Conservation (phyloP, 192 early-diverging fungal species). For the Gigaspora rosea region DNA sequence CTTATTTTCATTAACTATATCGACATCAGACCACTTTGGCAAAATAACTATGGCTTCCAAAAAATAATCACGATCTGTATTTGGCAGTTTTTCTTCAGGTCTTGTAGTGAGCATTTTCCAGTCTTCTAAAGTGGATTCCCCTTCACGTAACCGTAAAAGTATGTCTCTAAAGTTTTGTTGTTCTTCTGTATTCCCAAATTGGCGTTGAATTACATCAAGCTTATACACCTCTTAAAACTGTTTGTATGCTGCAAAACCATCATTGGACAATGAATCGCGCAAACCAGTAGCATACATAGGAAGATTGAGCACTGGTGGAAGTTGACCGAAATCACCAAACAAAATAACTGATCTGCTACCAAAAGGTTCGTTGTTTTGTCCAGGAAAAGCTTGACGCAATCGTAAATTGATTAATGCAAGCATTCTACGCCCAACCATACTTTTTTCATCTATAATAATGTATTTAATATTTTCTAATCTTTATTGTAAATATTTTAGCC, state of each 20-base stretch:
- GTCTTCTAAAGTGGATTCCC: neutral
- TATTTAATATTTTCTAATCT: too few relatives aligned
- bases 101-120: neutral
- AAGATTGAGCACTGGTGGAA: too few relatives aligned
- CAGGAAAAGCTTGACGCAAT: too few relatives aligned
- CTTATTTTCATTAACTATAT: neutral
- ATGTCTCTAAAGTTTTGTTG: neutral
- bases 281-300: too few relatives aligned
- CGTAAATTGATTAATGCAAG: too few relatives aligned
- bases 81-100: neutral
- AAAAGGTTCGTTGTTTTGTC: too few relatives aligned
- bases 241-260: too few relatives aligned
- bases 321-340: too few relatives aligned
- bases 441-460: too few relatives aligned
- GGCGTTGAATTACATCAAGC: conserved; percentile 2
- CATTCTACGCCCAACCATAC: too few relatives aligned
- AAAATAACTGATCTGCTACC: too few relatives aligned
- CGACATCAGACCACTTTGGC: neutral
- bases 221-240: neutral
- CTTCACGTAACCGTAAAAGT: neutral
- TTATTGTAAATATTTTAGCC: neutral
- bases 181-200: neutral
- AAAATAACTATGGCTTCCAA: neutral
- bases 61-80: neutral
- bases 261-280: too few relatives aligned